Evolutionary conservation across 192 early-diverging fungal genomes (phyloP), one percentile per base, ranked within the genome.

Genomic region (Entomortierella lignicola): DNA sequence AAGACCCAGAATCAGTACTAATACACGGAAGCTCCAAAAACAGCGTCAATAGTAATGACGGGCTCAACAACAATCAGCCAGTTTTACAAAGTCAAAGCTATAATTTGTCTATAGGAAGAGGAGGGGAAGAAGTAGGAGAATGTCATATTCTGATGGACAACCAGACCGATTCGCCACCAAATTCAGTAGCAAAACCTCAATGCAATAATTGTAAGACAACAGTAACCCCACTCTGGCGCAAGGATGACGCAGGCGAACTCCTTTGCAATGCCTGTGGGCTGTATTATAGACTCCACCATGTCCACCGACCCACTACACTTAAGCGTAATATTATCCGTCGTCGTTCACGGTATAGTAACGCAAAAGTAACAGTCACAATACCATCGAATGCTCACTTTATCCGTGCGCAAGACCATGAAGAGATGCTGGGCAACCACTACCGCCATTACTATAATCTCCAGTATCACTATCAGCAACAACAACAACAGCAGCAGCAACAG

Each of bases 231-330:
- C 82, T 94, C 0, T 95, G 93, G 93, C 82, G 93, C 60, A 84
- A 93, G 44, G 91, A 93, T 72, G 77, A 74, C 27, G 74, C 81
- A 4, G 92, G 92, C 55, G 87, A 92, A 27, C 73, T 88, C 47
- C 90, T 94, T 50, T 97, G 95, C 84, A 97, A 97, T 79, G 95
- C 95, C 20, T 97, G 96, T 80, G 97, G 96, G 2, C 83, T 97
- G 39, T 96, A 97, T 80, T 95, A 85, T 77, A 93, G 91, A 65
- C 88, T 95, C 39, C 93, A 97, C 81, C 87, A 85, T 80, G 80
- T 85, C 30, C 82, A 90, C 32, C 86, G 95, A 29, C 95, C 95
- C 32, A 84, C 92, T 48, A 89, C 85, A 8, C 86, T 94, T 85
- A 90, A 91, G 69, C 83, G 89, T 20, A 75, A 86, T 7, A 87